These are phyloP conservation scores for Solanum hybrid DNA, from an alignment of 305 asterid genomes.

Conservation along the genomic window DNA sequence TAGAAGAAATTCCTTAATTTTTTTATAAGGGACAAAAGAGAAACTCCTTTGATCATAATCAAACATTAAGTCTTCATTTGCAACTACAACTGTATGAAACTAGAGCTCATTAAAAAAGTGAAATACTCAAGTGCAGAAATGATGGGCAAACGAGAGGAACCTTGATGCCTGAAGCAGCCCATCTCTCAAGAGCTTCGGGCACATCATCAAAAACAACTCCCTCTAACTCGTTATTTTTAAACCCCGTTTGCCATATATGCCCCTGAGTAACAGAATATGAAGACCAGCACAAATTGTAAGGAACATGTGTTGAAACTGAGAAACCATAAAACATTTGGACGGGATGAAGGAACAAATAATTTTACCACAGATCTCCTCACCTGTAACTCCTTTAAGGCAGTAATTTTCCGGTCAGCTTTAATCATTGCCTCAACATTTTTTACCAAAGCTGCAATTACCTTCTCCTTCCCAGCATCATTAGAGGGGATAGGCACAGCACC, in stretches of 20 bases:
- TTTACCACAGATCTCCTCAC: constrained; percentile 21
- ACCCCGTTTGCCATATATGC: constrained; percentile 76
- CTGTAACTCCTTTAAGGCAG: constrained; percentile 84
- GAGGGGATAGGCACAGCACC: constrained; percentile 73
- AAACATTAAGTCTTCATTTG: background rate
- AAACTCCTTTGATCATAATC: background rate
- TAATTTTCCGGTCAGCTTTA: constrained; percentile 85
- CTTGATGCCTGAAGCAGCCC: constrained; percentile 61
- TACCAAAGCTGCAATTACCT: constrained; percentile 65
- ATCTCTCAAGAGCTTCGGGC: constrained; percentile 63
- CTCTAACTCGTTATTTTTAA: constrained; percentile 45
- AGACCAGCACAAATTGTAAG: background rate
- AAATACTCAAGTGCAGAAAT: background rate
- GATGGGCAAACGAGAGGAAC: constrained; percentile 18
- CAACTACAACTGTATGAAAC: background rate
- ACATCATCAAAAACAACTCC: constrained; percentile 55
- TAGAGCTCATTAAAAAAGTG: background rate
- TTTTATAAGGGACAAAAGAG: background rate
- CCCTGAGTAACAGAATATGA: constrained; percentile 33
- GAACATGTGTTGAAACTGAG: background rate
- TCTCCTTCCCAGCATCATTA: constrained; percentile 60
- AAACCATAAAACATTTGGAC: background rate
- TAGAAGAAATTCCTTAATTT: background rate
- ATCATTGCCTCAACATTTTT: constrained; percentile 87
- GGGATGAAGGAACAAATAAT: background rate